Evolutionary conservation across 441 rosid genomes (phyloP).

Genomic region (Euphorbia celastroides): DNA sequence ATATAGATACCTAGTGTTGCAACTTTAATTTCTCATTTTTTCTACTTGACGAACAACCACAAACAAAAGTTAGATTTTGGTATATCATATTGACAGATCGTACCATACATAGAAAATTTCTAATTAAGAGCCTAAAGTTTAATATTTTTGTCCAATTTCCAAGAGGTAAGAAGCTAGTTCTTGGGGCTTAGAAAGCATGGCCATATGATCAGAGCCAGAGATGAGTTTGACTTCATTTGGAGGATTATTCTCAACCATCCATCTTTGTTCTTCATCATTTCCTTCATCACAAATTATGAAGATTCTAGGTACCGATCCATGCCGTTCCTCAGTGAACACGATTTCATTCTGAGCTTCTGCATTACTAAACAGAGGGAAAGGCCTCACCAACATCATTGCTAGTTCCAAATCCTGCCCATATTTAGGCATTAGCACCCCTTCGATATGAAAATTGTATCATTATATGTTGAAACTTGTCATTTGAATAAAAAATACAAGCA

Average conservation of each 20-base stretch:
- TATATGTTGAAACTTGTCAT: too few relatives aligned
- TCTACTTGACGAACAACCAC: too few relatives aligned
- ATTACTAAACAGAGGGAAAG: constrained; percentile 9
- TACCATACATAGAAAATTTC: too few relatives aligned
- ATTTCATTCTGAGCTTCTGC: background rate
- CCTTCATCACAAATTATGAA: constrained; percentile 25
- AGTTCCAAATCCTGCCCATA: constrained; percentile 22
- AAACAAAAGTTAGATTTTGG: too few relatives aligned
- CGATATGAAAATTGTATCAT: too few relatives aligned
- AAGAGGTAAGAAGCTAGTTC: constrained; percentile 25
- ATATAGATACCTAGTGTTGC: too few relatives aligned
- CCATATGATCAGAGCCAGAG: constrained; percentile 35
- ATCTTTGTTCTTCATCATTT: constrained; percentile 20
- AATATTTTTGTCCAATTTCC: constrained; percentile 22
- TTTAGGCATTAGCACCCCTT: background rate
- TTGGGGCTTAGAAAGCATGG: constrained; percentile 32
- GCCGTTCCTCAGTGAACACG: constrained; percentile 19
- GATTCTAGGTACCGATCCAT: constrained; percentile 25
- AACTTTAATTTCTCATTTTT: too few relatives aligned
- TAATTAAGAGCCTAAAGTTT: too few relatives aligned
- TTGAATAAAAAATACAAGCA: too few relatives aligned
- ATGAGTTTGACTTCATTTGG: constrained; percentile 25
- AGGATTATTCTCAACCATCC: constrained; percentile 33
- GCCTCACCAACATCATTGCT: constrained; percentile 24
- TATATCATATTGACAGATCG: too few relatives aligned